These are phyloP conservation scores for Ostreobium quekettii DNA, from an alignment of 139 green algal species.

Conservation along the genomic window DNA sequence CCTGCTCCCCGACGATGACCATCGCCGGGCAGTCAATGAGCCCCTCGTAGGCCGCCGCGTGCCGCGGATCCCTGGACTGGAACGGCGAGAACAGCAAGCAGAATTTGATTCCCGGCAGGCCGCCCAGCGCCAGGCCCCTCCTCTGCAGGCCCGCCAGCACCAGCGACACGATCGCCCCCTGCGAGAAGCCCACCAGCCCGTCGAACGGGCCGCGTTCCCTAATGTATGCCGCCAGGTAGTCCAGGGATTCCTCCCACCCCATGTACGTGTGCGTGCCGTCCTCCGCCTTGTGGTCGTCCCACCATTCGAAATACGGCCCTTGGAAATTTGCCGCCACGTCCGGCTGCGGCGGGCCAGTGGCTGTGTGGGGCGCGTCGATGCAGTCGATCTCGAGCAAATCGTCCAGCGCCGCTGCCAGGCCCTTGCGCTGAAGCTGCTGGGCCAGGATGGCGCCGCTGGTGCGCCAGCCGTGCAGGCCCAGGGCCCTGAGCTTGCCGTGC, in stretches of 20 bases:
- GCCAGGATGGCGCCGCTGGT: slow-evolving; percentile 23
- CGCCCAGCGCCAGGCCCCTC: neutral
- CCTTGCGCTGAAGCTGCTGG: slow-evolving; percentile 15
- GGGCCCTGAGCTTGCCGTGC: no score
- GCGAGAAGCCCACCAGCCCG: slow-evolving; percentile 27
- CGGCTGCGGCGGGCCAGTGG: neutral
- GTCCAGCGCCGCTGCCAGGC: neutral
- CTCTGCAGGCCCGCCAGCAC: slow-evolving; percentile 20
- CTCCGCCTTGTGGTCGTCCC: slow-evolving; percentile 23
- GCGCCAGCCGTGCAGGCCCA: slow-evolving; percentile 31
- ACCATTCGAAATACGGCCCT: slow-evolving; percentile 31
- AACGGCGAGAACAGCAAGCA: neutral
- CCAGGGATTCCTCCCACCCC: slow-evolving; percentile 4
- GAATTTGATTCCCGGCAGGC: slow-evolving; percentile 9
- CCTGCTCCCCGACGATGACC: no score
- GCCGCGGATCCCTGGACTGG: neutral
- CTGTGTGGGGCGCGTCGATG: slow-evolving; percentile 22
- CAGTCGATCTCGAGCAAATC: neutral
- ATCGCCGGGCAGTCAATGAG: no score
- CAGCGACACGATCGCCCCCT: slow-evolving; percentile 16
- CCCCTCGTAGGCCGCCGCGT: no score
- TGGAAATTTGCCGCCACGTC: slow-evolving; percentile 24
- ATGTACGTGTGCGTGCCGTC: neutral
- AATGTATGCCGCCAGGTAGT: slow-evolving; percentile 8
- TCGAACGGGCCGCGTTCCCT: slow-evolving; percentile 15